Percentiles rank a stretch among this genome's conserved stretches.
phyloP scores from a whole-genome alignment of 208 protist genomes.

The Trypanosoma scelopori region DNA sequence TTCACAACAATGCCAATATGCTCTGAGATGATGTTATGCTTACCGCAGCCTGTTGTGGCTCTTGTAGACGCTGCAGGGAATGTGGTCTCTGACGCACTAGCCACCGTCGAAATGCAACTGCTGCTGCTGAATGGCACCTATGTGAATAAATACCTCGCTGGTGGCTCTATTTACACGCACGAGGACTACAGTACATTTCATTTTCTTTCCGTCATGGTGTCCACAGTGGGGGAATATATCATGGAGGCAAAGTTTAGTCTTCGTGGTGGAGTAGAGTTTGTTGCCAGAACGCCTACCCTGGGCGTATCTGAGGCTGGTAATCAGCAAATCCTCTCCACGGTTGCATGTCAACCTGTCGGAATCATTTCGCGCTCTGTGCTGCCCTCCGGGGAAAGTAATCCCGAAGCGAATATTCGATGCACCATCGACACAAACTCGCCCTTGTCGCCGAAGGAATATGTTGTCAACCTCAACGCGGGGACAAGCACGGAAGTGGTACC shows the following conservation, averaged over 20 bases:
- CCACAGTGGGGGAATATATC: slow-evolving; percentile 47
- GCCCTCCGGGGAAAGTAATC: neutral
- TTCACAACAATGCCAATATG: slow-evolving; percentile 66
- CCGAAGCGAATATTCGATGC: slow-evolving; percentile 34
- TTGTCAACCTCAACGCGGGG: slow-evolving; percentile 53
- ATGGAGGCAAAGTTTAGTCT: slow-evolving; percentile 69
- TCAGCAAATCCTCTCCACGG: neutral
- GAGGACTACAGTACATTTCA: slow-evolving; percentile 51
- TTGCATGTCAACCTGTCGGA: slow-evolving; percentile 56
- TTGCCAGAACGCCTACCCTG: slow-evolving; percentile 40
- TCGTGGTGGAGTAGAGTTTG: slow-evolving; percentile 37
- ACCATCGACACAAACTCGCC: slow-evolving; percentile 33
- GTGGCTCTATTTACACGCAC: slow-evolving; percentile 41
- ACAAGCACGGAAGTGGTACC: slow-evolving; percentile 34
- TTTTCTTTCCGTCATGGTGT: slow-evolving; percentile 54
- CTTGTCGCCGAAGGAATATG: slow-evolving; percentile 42
- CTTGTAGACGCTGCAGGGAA: slow-evolving; percentile 40
- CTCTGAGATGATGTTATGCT: slow-evolving; percentile 39
- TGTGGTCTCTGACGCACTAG: slow-evolving; percentile 38
- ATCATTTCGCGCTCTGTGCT: slow-evolving; percentile 33
- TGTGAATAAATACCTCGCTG: slow-evolving; percentile 36
- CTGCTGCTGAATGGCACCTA: slow-evolving; percentile 32
- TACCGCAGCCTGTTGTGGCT: slow-evolving; percentile 55
- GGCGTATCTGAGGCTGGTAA: slow-evolving; percentile 28
- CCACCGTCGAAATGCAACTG: slow-evolving; percentile 51